A percentile compares a stretch with the other conserved stretches of the same genome.
These are phyloP conservation scores for Rhodamnia argentea DNA, from an alignment of 345 rosid genomes.

Conservation along the genomic window DNA sequence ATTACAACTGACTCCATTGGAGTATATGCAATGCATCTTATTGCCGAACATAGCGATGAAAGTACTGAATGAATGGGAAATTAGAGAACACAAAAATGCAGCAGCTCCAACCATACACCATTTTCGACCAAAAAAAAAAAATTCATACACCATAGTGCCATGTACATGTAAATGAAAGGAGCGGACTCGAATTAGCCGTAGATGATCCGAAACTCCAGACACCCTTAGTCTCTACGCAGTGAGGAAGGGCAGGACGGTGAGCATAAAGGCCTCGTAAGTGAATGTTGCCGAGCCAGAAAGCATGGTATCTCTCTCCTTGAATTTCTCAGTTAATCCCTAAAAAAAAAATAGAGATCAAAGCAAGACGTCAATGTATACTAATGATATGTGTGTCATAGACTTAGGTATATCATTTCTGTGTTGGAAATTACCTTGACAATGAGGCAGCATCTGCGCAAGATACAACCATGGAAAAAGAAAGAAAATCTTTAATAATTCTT, in stretches of 20 bases:
- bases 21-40: too few species aligned
- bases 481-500: not conserved
- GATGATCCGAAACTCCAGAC: not conserved
- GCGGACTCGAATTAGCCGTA: too few species aligned
- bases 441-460: constrained; percentile 75
- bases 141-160: not conserved
- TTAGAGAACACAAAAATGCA: too few species aligned
- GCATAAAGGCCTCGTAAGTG: constrained; percentile 12
- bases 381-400: not conserved
- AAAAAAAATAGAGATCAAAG: not conserved
- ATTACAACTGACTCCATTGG: too few species aligned
- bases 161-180: not conserved
- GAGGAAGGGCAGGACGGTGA: constrained; percentile 6
- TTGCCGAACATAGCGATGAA: too few species aligned
- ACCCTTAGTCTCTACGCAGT: not conserved
- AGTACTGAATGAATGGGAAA: too few species aligned
- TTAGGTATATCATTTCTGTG: not conserved
- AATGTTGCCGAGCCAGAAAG: constrained; percentile 9
- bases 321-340: constrained; percentile 9
- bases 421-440: constrained; percentile 59
- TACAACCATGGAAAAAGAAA: not conserved
- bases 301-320: constrained; percentile 11
- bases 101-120: too few species aligned
- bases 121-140: too few species aligned
- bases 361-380: not conserved